Evolutionary conservation across 2,329 filamentous ascomycete species (phyloP), one percentile per base, ranked within the genome.

Genomic region (Periconia macrospinosa): DNA sequence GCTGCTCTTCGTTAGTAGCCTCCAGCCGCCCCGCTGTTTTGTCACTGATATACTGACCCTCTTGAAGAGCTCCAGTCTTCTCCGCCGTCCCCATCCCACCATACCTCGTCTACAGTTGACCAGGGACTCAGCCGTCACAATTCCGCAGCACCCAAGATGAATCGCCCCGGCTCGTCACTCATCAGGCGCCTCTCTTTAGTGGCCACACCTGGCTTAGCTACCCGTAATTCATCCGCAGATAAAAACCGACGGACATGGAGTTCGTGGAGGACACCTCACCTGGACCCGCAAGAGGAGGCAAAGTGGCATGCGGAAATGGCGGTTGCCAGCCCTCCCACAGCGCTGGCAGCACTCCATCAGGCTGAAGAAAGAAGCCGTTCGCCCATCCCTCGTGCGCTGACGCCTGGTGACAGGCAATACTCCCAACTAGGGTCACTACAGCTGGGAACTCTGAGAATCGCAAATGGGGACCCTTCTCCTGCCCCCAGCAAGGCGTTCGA

Each of bases 391-490:
- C 61, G 72, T 55, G 68, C 71, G 19, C 63, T 66, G 40, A 79
- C 77, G 7, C 77, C 77, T 9, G 66, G 70, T 3, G 77, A 80
- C 11, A 65, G 75, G 49, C 71, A 75, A 10, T 76, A 75, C 55
- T 67, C 71, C 6, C 75, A 78, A 45, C 67, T 78, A 30, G 76
- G 78, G 6, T 67, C 63, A 30, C 69, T 76, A 49, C 66, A 72
- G 51, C 68, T 75, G 7, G 79, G 79, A 8, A 75, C 76, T 3
- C 67, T 81, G 9, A 70, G 74, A 17, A 72, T 81, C 17, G 79
- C 76, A 6, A 81, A 81, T 52, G 79, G 78, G 9, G 69, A 73
- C 15, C 69, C 76, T 10, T 80, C 78, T 3, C 78, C 79, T 14
- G 75, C 75, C 45, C 70, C 75, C 2, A 76, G 75, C 54, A 61